Base-by-base conservation (phyloP, 345 rosid species). In the Hypericum perforatum region DNA sequence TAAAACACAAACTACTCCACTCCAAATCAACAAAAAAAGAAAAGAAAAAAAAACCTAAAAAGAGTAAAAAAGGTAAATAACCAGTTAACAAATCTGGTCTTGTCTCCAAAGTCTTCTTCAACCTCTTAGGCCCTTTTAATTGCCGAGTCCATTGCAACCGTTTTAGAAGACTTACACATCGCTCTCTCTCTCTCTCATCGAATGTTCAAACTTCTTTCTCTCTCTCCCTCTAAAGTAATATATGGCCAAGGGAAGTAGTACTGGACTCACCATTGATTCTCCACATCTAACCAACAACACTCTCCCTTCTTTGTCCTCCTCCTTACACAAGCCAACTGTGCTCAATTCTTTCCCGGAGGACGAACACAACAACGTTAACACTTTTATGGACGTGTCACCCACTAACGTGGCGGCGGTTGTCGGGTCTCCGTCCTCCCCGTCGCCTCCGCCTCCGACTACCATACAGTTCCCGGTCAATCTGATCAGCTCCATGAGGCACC, bases 91-190 rank as follows among this genome's bases (percentile, higher is more conserved):
- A 22, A 22, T 22, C 1, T 22, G 32, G 32, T 57, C 41, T 59
- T 54, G 55, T 80, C 77, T 72, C 80, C 56, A 22, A 22, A 22
- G 32, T 70, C 74, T 69, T 69, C 49, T 64, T 29, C 56, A 65
- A 76, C 72, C 70, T 67, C 44, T 37, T 39, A 43, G 11, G 14
- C 79, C 75, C 54, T 65, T 65, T 77, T 75, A 59, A 58, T 73
- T 73, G 90, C 90, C 90, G 86, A 74, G 86, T 82, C 84, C 70
- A 68, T 64, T 71, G 82, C 81, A 66, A 66, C 76, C 74, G 61
- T 73, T 73, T 53, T 22, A 22, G 62, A 60, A 73, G 32, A 22
- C 32, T 4, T 22, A 22, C 1, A 22, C 32, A 22, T 4, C 32
- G 2, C 32, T 52, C 63, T 48, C 54, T 57, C 70, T 56, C 72